Conservation (phyloP, 345 rosid genomes). For the Populus alba region DNA sequence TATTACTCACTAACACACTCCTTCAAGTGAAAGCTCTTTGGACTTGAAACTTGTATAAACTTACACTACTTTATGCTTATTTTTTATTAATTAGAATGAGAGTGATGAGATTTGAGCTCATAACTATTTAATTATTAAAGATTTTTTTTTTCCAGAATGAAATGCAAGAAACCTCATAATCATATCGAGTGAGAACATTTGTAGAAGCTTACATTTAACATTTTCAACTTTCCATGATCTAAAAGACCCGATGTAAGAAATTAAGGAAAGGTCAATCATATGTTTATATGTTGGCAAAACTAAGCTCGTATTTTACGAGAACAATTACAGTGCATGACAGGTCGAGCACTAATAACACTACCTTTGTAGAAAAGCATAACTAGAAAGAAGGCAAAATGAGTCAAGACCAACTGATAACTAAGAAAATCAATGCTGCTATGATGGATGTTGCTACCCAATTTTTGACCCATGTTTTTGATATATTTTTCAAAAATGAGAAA, state of each 20-base stretch:
- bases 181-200: too few relatives aligned
- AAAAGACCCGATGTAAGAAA: background rate
- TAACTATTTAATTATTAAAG: too few relatives aligned
- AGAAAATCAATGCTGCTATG: slow-evolving; percentile 27
- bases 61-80: too few relatives aligned
- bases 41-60: fast-evolving
- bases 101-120: too few relatives aligned
- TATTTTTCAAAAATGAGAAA: too few relatives aligned
- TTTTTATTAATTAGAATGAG: too few relatives aligned
- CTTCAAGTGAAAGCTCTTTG: too few relatives aligned
- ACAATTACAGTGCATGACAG: background rate
- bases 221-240: background rate
- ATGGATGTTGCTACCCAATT: too few relatives aligned
- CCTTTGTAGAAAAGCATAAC: background rate
- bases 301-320: background rate
- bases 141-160: too few relatives aligned
- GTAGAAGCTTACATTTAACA: background rate
- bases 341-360: background rate
- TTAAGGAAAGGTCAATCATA: background rate
- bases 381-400: background rate
- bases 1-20: too few relatives aligned
- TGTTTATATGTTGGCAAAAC: background rate
- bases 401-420: background rate
- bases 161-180: too few relatives aligned
- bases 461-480: too few relatives aligned